These are phyloP conservation scores for Aspergillus hiratsukae DNA, from an alignment of 2,329 filamentous ascomycete species.

Conservation along the genomic window DNA sequence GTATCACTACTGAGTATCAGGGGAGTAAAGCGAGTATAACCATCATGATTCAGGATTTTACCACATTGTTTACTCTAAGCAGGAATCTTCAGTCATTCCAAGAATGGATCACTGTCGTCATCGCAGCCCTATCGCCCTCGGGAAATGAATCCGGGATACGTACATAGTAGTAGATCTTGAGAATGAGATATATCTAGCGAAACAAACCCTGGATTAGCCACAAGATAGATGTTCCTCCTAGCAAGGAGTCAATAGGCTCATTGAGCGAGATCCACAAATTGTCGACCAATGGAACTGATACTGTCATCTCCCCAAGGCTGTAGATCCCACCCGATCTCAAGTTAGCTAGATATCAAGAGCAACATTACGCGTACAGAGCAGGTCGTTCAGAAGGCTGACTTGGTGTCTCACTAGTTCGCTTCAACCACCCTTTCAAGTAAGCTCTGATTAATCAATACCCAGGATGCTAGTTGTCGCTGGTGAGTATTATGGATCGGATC, in stretches of 20 bases:
- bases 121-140: background rate
- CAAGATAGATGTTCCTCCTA: background rate
- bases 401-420: background rate
- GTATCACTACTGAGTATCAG: background rate
- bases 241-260: background rate
- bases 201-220: background rate
- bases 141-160: background rate
- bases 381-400: background rate
- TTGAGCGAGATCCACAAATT: background rate
- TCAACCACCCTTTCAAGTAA: background rate
- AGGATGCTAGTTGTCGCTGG: background rate
- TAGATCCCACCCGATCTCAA: background rate
- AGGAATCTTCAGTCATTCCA: too few relatives aligned
- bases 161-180: background rate
- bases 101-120: too few relatives aligned
- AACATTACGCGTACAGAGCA: too few relatives aligned
- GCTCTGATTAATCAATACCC: too few relatives aligned
- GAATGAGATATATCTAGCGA: background rate
- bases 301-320: background rate
- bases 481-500: background rate
- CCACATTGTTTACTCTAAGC: too few relatives aligned
- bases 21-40: background rate
- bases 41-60: too few relatives aligned
- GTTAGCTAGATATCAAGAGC: too few relatives aligned
- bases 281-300: background rate